Percentiles rank a stretch among this genome's conserved stretches.
These are phyloP conservation scores for Tetracladium marchalianum DNA, from an alignment of 495 filamentous ascomycete species.

Conservation along the genomic window DNA sequence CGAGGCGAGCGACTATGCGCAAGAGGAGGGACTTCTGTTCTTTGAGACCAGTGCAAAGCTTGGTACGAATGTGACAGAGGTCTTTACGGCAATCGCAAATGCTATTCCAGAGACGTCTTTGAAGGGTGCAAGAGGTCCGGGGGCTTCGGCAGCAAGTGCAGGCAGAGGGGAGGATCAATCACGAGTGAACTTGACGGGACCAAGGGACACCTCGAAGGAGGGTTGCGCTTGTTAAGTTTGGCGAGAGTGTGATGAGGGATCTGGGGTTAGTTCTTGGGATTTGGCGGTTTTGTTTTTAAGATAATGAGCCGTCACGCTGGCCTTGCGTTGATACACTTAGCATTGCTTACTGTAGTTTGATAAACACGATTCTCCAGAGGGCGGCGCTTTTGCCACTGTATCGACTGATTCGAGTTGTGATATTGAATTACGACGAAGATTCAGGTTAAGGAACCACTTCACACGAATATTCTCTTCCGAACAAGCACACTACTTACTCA, in stretches of 20 bases:
- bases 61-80: slow-evolving; percentile 82
- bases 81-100: slow-evolving; percentile 97
- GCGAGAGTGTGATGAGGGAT: neutral
- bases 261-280: slow-evolving; percentile 1
- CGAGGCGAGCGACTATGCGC: slow-evolving; percentile 87
- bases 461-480: too few relatives aligned
- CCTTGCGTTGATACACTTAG: slow-evolving; percentile 18
- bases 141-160: slow-evolving; percentile 41
- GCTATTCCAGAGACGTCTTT: slow-evolving; percentile 92
- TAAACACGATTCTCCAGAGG: too few relatives aligned
- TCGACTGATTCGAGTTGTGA: too few relatives aligned
- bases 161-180: slow-evolving; percentile 44
- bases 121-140: slow-evolving; percentile 69
- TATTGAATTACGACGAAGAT: too few relatives aligned
- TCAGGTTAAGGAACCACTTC: too few relatives aligned
- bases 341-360: neutral
- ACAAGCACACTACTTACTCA: too few relatives aligned
- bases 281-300: slow-evolving; percentile 12
- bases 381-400: too few relatives aligned
- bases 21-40: slow-evolving; percentile 87
- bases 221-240: slow-evolving; percentile 72
- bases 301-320: slow-evolving; percentile 5
- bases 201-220: slow-evolving; percentile 61
- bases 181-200: slow-evolving; percentile 60
- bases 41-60: slow-evolving; percentile 98